Percentiles rank a stretch among this genome's conserved stretches.
phyloP scores from a whole-genome alignment of 2,329 filamentous ascomycete species.

The Penicillium sp. region DNA sequence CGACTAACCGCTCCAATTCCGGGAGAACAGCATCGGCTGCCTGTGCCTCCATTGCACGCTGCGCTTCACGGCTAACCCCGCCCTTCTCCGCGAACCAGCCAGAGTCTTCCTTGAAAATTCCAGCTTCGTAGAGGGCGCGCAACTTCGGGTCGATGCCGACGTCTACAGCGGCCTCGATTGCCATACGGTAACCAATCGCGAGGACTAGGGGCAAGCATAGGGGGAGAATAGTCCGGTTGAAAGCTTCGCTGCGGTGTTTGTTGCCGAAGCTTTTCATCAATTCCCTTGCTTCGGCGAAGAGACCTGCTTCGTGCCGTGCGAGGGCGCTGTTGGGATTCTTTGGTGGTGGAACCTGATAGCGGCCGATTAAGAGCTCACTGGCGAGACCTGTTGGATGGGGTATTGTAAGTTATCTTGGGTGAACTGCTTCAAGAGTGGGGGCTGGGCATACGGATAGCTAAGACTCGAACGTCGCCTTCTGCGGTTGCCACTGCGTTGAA shows the following conservation, averaged over 20 bases:
- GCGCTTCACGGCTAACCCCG: slow-evolving; percentile 4
- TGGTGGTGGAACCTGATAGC: slow-evolving; percentile 25
- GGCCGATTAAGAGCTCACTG: slow-evolving; percentile 28
- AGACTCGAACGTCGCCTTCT: slow-evolving; percentile 23
- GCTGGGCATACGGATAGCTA: slow-evolving; percentile 22
- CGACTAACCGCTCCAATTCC: slow-evolving; percentile 8
- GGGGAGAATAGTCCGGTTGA: slow-evolving; percentile 5
- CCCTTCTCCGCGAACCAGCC: slow-evolving; percentile 13
- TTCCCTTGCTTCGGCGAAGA: slow-evolving; percentile 17
- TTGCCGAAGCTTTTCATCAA: not conserved
- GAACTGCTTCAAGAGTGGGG: not conserved
- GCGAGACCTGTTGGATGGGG: slow-evolving; percentile 23
- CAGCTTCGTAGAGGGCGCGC: slow-evolving; percentile 5
- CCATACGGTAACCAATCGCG: slow-evolving; percentile 9
- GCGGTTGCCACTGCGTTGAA: slow-evolving; percentile 10
- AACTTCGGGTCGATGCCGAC: slow-evolving; percentile 1
- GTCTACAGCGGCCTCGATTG: slow-evolving; percentile 2
- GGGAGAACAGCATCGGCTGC: slow-evolving; percentile 16
- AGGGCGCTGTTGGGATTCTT: slow-evolving; percentile 14
- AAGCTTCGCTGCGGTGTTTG: slow-evolving; percentile 5
- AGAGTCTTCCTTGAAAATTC: slow-evolving; percentile 7
- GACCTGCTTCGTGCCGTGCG: slow-evolving; percentile 24
- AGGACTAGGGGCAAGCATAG: not conserved
- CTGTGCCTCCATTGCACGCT: slow-evolving; percentile 16
- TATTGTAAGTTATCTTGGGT: not conserved